Evolutionary conservation across 169 alveolate species (phyloP).

Genomic region (Plasmodium falciparum): DNA sequence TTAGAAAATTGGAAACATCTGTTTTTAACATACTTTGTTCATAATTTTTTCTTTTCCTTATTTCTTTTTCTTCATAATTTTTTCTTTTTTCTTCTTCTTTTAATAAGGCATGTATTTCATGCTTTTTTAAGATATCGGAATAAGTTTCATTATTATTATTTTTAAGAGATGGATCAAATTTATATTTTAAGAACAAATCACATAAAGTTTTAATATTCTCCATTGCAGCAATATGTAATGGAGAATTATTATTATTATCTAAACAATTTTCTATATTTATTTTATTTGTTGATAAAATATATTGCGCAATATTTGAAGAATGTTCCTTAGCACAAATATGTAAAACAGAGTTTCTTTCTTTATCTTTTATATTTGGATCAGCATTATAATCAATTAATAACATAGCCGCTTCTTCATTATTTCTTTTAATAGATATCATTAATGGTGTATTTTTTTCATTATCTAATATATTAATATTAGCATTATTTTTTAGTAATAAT

Average conservation of each 20-base stretch:
- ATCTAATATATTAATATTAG: conserved; percentile 61
- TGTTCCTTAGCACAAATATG: conserved; percentile 76
- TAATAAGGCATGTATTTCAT: conserved; percentile 42
- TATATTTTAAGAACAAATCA: conserved; percentile 46
- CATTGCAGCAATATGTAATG: conserved; percentile 75
- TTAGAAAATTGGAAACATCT: conserved; percentile 72
- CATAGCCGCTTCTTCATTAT: conserved; percentile 63
- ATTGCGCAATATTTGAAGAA: conserved; percentile 57
- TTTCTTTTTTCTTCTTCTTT: conserved; percentile 68
- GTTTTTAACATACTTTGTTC: conserved; percentile 73
- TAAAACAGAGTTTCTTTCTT: conserved; percentile 40
- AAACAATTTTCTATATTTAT: conserved; percentile 62
- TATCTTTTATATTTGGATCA: conserved; percentile 66
- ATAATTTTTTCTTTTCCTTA: conserved; percentile 49
- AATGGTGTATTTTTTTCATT: conserved; percentile 53
- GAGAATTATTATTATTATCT: conserved; percentile 62
- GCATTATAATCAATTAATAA: conserved; percentile 66
- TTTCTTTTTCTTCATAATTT: conserved; percentile 67
- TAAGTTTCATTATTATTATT: conserved; percentile 73
- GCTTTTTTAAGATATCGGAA: conserved; percentile 68
- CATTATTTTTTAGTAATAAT: conserved; percentile 65
- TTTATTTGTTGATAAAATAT: conserved; percentile 55
- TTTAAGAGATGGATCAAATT: conserved; percentile 55
- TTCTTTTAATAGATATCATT: conserved; percentile 65
- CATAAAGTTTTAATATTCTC: conserved; percentile 59